Evolutionary conservation across 306 rosid genomes (phyloP).

Genomic region (Heteromeles arbutifolia): DNA sequence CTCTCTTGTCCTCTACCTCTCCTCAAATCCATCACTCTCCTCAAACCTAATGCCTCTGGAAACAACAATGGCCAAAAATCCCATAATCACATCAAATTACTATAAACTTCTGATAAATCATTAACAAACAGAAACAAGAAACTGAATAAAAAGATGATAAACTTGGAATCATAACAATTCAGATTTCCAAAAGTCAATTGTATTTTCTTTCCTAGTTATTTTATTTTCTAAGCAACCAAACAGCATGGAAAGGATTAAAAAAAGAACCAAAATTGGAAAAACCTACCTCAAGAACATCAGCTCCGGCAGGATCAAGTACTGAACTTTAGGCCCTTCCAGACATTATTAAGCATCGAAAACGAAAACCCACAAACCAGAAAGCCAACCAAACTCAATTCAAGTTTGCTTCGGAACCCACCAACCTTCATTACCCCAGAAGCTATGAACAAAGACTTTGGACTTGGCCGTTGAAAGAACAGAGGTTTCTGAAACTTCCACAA

Average conservation of each 20-base stretch:
- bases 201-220: neutral
- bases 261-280: neutral
- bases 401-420: constrained; percentile 14
- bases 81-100: constrained; percentile 11
- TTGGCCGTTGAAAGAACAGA: neutral
- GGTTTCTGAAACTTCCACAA: neutral
- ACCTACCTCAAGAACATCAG: constrained; percentile 35
- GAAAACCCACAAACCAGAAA: constrained; percentile 16
- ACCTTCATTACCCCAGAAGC: neutral
- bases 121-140: neutral
- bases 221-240: constrained; percentile 9
- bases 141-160: neutral
- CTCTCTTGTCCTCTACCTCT: constrained; percentile 20
- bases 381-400: constrained; percentile 7
- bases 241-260: neutral
- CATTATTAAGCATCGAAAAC: constrained; percentile 11
- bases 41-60: neutral
- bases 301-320: constrained; percentile 25
- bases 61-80: neutral
- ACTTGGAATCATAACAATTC: neutral
- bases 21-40: constrained; percentile 23
- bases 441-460: neutral
- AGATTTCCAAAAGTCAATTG: neutral
- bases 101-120: neutral
- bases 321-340: constrained; percentile 17